These are phyloP conservation scores for Dorcoceras hygrometricum DNA, from an alignment of 257 asterid genomes.

Conservation along the genomic window DNA sequence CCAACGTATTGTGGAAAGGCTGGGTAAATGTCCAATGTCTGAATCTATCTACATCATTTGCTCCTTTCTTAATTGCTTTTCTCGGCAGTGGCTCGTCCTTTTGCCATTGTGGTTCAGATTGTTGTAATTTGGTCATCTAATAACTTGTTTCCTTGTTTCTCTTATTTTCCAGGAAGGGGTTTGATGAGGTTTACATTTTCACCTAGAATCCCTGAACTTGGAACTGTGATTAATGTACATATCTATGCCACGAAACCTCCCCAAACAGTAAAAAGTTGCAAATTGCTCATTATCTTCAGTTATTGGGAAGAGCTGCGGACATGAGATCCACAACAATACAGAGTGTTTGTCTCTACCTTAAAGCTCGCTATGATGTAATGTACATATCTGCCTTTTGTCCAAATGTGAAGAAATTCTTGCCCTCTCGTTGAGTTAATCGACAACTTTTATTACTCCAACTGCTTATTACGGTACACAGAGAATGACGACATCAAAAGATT, in stretches of 20 bases:
- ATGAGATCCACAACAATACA: not conserved
- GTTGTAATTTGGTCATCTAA: not conserved
- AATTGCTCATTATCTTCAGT: not conserved
- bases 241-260: not conserved
- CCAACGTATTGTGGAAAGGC: slow-evolving; percentile 88
- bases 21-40: slow-evolving; percentile 45
- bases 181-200: slow-evolving; percentile 91
- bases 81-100: not conserved
- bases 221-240: not conserved
- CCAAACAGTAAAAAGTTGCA: not conserved
- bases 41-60: not conserved
- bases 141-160: not conserved
- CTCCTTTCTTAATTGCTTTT: slow-evolving; percentile 1
- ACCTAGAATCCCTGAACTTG: slow-evolving; percentile 20
- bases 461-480: no score
- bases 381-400: not conserved
- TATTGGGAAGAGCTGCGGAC: not conserved
- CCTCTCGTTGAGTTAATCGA: not conserved
- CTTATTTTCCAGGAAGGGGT: slow-evolving; percentile 67
- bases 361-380: not conserved
- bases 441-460: not conserved
- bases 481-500: not conserved
- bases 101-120: not conserved
- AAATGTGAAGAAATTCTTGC: not conserved
- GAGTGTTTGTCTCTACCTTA: not conserved